Conservation (phyloP, 2,329 filamentous ascomycete species). For the Oidium heveae region DNA sequence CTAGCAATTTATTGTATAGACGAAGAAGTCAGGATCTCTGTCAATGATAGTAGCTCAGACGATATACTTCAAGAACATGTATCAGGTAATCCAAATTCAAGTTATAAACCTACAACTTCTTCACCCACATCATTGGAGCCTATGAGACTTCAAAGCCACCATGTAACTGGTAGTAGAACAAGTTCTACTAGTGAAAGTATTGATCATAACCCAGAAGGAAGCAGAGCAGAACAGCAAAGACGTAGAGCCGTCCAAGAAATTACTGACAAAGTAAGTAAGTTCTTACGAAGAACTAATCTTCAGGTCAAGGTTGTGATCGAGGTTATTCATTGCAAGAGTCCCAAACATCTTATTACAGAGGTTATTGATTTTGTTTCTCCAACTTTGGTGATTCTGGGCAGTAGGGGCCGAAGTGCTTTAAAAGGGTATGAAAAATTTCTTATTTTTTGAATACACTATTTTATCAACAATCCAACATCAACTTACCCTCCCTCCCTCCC, state of each 20-base stretch:
- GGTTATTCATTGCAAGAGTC: too few relatives aligned
- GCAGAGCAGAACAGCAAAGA: slow-evolving; percentile 51
- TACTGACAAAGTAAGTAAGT: slow-evolving; percentile 57
- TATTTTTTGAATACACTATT: too few relatives aligned
- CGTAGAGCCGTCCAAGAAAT: slow-evolving; percentile 61
- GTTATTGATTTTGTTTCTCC: too few relatives aligned
- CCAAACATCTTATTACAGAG: too few relatives aligned
- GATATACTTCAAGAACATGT: slow-evolving; percentile 57
- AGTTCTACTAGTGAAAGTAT: slow-evolving; percentile 10
- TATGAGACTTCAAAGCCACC: slow-evolving; percentile 4
- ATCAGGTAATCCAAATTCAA: slow-evolving; percentile 37
- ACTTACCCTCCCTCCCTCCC: too few relatives aligned
- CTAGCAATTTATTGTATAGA: slow-evolving; percentile 85
- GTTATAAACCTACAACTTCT: slow-evolving; percentile 13
- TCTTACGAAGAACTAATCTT: slow-evolving; percentile 71
- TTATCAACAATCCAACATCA: too few relatives aligned
- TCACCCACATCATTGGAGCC: too few relatives aligned
- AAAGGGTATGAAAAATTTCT: too few relatives aligned
- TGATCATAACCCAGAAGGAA: slow-evolving; percentile 21
- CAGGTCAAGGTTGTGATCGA: slow-evolving; percentile 88
- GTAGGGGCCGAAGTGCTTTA: too few relatives aligned
- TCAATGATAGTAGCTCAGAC: slow-evolving; percentile 19
- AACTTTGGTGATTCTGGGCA: too few relatives aligned
- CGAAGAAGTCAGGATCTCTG: slow-evolving; percentile 45
- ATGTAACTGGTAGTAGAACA: slow-evolving; percentile 5